These are phyloP conservation scores for Nephelium lappaceum DNA, from an alignment of 345 rosid species.

Conservation along the genomic window DNA sequence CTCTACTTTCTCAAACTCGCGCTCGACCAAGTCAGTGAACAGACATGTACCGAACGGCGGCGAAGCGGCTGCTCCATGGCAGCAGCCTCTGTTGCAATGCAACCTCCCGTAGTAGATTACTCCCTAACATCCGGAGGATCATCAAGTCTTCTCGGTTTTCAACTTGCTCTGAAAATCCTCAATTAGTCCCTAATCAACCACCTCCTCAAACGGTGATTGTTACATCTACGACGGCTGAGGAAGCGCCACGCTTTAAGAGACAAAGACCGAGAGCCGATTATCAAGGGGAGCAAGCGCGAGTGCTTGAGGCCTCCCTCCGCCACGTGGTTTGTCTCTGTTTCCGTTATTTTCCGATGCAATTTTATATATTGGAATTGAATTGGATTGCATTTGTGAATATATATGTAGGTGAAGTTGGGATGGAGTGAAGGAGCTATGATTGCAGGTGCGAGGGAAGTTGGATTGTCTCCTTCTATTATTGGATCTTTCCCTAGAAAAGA, in stretches of 20 bases:
- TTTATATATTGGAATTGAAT: not conserved
- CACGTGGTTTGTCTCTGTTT: slow-evolving; percentile 62
- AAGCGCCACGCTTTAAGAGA: slow-evolving; percentile 39
- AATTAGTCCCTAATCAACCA: slow-evolving; percentile 29
- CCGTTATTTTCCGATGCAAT: not conserved
- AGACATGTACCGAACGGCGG: slow-evolving; percentile 67
- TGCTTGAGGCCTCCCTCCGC: slow-evolving; percentile 74
- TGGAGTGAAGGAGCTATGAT: slow-evolving; percentile 91
- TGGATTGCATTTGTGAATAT: not conserved
- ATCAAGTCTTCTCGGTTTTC: slow-evolving; percentile 38
- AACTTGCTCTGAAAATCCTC: slow-evolving; percentile 37
- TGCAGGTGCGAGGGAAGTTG: slow-evolving; percentile 90
- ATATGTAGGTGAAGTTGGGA: slow-evolving; percentile 52
- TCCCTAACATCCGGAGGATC: slow-evolving; percentile 23
- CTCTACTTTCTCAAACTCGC: not conserved
- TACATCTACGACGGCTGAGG: slow-evolving; percentile 37
- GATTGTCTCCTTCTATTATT: slow-evolving; percentile 81
- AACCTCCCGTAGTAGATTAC: slow-evolving; percentile 24
- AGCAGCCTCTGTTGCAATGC: slow-evolving; percentile 13
- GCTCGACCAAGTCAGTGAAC: not conserved
- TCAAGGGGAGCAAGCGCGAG: slow-evolving; percentile 76
- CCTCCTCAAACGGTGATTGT: slow-evolving; percentile 12
- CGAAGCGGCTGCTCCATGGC: slow-evolving; percentile 48
- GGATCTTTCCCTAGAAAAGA: slow-evolving; percentile 90
- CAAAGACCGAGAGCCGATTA: slow-evolving; percentile 55